A percentile compares a stretch with the other conserved stretches of the same genome.
These are phyloP conservation scores for Nakazawaea pomicola DNA, from an alignment of 805 yeast genomes.

Conservation along the genomic window DNA sequence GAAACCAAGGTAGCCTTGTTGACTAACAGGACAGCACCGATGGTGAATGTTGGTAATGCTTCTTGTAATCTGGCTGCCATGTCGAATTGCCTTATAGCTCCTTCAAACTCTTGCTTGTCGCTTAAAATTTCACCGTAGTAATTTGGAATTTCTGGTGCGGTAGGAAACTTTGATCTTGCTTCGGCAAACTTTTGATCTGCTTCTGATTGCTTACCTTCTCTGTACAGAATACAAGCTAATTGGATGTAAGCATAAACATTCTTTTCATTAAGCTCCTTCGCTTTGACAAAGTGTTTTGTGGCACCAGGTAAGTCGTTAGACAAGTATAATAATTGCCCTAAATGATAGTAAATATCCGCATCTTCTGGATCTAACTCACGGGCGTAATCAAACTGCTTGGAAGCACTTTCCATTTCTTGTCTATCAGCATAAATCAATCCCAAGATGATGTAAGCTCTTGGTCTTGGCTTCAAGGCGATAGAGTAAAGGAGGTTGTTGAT, in stretches of 20 bases:
- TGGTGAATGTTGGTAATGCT: slow-evolving; percentile 58
- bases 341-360: slow-evolving; percentile 87
- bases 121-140: slow-evolving; percentile 92
- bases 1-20: slow-evolving; percentile 74
- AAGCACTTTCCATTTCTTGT: slow-evolving; percentile 56
- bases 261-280: slow-evolving; percentile 66
- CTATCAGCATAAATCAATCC: slow-evolving; percentile 82
- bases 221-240: slow-evolving; percentile 87
- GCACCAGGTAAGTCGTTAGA: slow-evolving; percentile 73
- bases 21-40: slow-evolving; percentile 85
- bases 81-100: slow-evolving; percentile 81
- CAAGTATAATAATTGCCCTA: slow-evolving; percentile 87
- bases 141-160: slow-evolving; percentile 88
- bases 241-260: slow-evolving; percentile 88
- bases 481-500: slow-evolving; percentile 61
- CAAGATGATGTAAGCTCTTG: slow-evolving; percentile 76
- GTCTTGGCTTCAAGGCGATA: slow-evolving; percentile 63
- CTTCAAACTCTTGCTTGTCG: slow-evolving; percentile 67
- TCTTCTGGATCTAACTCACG: slow-evolving; percentile 59
- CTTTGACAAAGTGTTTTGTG: slow-evolving; percentile 65
- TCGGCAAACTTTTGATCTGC: slow-evolving; percentile 64
- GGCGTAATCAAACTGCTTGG: slow-evolving; percentile 67
- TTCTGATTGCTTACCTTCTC: slow-evolving; percentile 55
- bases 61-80: slow-evolving; percentile 79
- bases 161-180: slow-evolving; percentile 72